phyloP scores from a whole-genome alignment of 2,329 filamentous ascomycete species.

The Seiridium cupressi region DNA sequence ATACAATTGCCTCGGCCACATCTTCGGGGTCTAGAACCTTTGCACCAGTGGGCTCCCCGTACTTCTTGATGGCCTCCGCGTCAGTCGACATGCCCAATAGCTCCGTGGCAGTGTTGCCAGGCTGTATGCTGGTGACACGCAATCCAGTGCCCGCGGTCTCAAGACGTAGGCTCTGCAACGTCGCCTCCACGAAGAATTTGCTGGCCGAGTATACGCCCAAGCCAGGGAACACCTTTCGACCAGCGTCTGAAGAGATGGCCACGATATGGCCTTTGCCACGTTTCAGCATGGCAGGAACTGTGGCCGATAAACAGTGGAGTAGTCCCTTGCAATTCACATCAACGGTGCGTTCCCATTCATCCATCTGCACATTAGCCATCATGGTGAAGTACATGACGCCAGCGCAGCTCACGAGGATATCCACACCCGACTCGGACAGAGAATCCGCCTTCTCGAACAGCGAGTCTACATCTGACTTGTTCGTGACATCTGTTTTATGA shows the following conservation, averaged over 20 bases:
- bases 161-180: slow-evolving; percentile 70
- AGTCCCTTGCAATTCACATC: slow-evolving; percentile 87
- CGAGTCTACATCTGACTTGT: slow-evolving; percentile 61
- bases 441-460: slow-evolving; percentile 59
- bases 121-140: slow-evolving; percentile 72
- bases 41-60: slow-evolving; percentile 71
- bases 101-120: slow-evolving; percentile 74
- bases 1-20: slow-evolving; percentile 71
- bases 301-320: slow-evolving; percentile 67
- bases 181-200: slow-evolving; percentile 84
- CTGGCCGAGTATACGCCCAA: slow-evolving; percentile 79
- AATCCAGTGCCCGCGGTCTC: slow-evolving; percentile 75
- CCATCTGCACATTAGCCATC: slow-evolving; percentile 73
- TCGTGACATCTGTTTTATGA: slow-evolving; percentile 71
- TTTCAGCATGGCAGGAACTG: slow-evolving; percentile 68
- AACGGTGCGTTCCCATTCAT: slow-evolving; percentile 79
- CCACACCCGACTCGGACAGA: slow-evolving; percentile 64
- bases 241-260: slow-evolving; percentile 79
- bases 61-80: slow-evolving; percentile 74
- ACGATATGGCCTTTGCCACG: slow-evolving; percentile 72
- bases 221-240: slow-evolving; percentile 78
- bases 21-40: slow-evolving; percentile 73
- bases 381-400: slow-evolving; percentile 89
- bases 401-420: slow-evolving; percentile 77
- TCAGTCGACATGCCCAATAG: slow-evolving; percentile 75